These are phyloP conservation scores for Xerophyta viscosa DNA, from an alignment of 106 monocot species.

Conservation along the genomic window DNA sequence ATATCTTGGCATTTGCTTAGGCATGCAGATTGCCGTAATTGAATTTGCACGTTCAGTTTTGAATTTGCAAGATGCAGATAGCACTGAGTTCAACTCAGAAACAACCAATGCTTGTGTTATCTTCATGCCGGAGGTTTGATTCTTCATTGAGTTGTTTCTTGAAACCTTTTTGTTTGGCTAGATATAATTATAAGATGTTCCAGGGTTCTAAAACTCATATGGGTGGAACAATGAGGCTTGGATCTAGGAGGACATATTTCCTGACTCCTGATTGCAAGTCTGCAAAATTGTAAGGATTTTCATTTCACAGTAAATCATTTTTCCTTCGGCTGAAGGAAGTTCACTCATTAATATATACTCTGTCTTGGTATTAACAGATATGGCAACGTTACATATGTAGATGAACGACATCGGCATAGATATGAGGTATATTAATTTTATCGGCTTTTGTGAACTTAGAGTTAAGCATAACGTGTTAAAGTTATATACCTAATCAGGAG, in stretches of 20 bases:
- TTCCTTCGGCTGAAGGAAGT: too few relatives aligned
- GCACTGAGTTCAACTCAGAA: slow-evolving; percentile 74
- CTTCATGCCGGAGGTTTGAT: slow-evolving; percentile 92
- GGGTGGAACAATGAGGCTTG: slow-evolving; percentile 97
- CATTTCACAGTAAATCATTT: neutral
- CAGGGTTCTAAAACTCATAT: slow-evolving; percentile 99
- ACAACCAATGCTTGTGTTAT: slow-evolving; percentile 70
- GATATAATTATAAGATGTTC: neutral
- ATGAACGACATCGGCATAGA: slow-evolving; percentile 92
- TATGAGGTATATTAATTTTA: slow-evolving; percentile 64
- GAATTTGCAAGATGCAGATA: slow-evolving; percentile 76
- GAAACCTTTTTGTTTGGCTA: neutral
- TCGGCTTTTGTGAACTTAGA: too few relatives aligned
- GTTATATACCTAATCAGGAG: too few relatives aligned
- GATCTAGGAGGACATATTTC: slow-evolving; percentile 76
- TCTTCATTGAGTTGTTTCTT: neutral
- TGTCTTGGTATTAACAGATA: too few relatives aligned
- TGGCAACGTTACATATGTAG: slow-evolving; percentile 53
- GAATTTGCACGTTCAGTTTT: slow-evolving; percentile 81
- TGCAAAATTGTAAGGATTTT: slow-evolving; percentile 21
- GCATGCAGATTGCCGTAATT: slow-evolving; percentile 96
- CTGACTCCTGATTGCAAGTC: slow-evolving; percentile 52
- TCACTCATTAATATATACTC: too few relatives aligned
- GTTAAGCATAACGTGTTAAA: too few relatives aligned
- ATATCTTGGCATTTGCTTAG: slow-evolving; percentile 90